Conservation (phyloP, 495 filamentous ascomycete species). For the Cairneyella variabilis region DNA sequence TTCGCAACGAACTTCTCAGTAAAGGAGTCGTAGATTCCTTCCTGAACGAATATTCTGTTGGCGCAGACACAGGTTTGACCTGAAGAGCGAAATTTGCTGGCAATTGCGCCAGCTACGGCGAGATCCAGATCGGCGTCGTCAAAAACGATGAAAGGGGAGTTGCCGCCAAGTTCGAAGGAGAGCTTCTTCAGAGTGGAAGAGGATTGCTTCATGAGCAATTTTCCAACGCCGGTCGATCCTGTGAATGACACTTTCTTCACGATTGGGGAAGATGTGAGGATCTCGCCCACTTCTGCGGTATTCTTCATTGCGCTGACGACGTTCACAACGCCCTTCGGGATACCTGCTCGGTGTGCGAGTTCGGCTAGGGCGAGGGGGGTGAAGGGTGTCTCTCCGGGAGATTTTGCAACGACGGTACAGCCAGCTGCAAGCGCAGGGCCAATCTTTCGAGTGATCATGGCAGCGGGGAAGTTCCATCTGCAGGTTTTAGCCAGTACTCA, state of each 20-base stretch:
- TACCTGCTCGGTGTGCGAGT: constrained; percentile 75
- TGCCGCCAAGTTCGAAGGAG: constrained; percentile 84
- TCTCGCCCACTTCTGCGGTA: constrained; percentile 68
- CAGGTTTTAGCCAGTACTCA: not conserved
- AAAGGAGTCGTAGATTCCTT: constrained; percentile 75
- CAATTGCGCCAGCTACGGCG: constrained; percentile 71
- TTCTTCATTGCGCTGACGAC: constrained; percentile 69
- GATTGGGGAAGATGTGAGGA: constrained; percentile 64
- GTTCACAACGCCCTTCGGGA: constrained; percentile 83
- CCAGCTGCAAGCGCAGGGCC: constrained; percentile 79
- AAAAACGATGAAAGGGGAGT: constrained; percentile 92
- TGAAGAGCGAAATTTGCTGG: constrained; percentile 79
- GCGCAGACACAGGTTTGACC: constrained; percentile 92
- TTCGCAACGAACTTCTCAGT: constrained; percentile 64
- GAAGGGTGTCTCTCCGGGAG: constrained; percentile 82
- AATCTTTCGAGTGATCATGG: constrained; percentile 89
- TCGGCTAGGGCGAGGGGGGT: constrained; percentile 79
- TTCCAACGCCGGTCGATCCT: constrained; percentile 81
- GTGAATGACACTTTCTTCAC: constrained; percentile 89
- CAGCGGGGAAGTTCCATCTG: constrained; percentile 86
- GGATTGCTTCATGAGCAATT: constrained; percentile 80
- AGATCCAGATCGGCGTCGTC: constrained; percentile 80
- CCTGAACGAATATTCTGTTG: constrained; percentile 81
- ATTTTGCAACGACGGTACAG: constrained; percentile 83
- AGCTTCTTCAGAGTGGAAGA: constrained; percentile 81